phyloP scores from a whole-genome alignment of 176 grass and related monocot genomes.

The Stipa capillata region DNA sequence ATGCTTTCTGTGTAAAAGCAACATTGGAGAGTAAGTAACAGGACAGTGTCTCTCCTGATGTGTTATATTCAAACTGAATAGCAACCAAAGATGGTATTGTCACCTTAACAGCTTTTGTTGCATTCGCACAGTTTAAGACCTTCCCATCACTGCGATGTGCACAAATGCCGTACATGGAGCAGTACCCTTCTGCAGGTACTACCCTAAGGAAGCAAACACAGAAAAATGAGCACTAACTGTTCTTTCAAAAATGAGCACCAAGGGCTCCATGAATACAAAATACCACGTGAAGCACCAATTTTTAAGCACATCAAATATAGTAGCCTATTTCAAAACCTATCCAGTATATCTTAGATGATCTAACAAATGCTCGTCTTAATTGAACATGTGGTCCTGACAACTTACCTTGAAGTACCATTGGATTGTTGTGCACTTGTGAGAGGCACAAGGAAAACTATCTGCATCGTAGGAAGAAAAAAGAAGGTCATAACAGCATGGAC shows the following conservation, averaged over 20 bases:
- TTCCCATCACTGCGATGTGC: slow-evolving; percentile 74
- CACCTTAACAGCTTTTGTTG: slow-evolving; percentile 85
- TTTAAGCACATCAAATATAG: too few species aligned
- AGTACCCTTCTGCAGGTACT: slow-evolving; percentile 73
- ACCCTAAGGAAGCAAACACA: slow-evolving; percentile 34
- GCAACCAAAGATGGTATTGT: background rate
- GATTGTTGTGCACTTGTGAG: slow-evolving; percentile 47
- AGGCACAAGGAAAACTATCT: slow-evolving; percentile 50
- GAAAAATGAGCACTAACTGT: background rate
- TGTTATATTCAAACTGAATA: slow-evolving; percentile 10
- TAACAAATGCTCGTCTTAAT: slow-evolving; percentile 11
- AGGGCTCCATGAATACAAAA: background rate
- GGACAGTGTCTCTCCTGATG: slow-evolving; percentile 12
- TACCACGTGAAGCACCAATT: too few species aligned
- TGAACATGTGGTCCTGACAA: slow-evolving; percentile 2
- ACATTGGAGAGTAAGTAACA: background rate
- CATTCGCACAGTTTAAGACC: slow-evolving; percentile 75
- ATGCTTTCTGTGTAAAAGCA: background rate
- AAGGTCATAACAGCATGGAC: background rate
- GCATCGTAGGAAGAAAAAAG: background rate
- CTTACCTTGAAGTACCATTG: slow-evolving; percentile 69
- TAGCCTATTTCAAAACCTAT: slow-evolving; percentile 4
- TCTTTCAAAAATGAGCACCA: background rate
- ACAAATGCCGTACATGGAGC: slow-evolving; percentile 93
- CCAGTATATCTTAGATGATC: background rate